Percentiles rank a stretch among this genome's conserved stretches.
phyloP scores from a whole-genome alignment of 2,329 filamentous ascomycete species.

The Magnaporthiopsis incrustans region DNA sequence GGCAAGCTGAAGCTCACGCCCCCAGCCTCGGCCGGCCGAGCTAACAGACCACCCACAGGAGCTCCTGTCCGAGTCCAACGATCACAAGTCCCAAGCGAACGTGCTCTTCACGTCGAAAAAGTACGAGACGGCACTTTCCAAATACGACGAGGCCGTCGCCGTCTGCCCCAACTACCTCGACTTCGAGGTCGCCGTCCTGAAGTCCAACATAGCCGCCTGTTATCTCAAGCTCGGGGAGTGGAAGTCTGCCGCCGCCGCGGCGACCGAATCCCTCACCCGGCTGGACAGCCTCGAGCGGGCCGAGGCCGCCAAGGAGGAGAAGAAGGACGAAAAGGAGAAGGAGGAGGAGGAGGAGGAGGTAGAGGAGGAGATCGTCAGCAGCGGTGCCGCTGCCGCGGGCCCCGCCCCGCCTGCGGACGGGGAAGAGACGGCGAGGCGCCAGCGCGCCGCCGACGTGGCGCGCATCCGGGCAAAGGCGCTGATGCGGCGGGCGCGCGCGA shows the following conservation, averaged over 20 bases:
- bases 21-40: conserved; percentile 1
- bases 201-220: conserved; percentile 84
- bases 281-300: conserved; percentile 52
- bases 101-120: conserved; percentile 63
- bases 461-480: conserved; percentile 78
- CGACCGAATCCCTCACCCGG: conserved; percentile 63
- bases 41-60: conserved; percentile 32
- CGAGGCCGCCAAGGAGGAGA: conserved; percentile 29
- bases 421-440: conserved; percentile 21
- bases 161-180: conserved; percentile 78
- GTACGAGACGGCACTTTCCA: conserved; percentile 70
- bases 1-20: conserved; percentile 27
- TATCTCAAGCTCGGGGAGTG: conserved; percentile 78
- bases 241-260: conserved; percentile 71
- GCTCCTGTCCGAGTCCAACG: conserved; percentile 63
- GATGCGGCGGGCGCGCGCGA: conserved; percentile 68
- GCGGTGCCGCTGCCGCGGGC: conserved; percentile 44
- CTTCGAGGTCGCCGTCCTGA: conserved; percentile 80
- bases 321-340: no score
- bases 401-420: conserved; percentile 22
- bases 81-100: conserved; percentile 71
- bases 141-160: conserved; percentile 72
- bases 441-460: conserved; percentile 53
- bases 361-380: conserved; percentile 53
- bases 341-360: conserved; percentile 34